Base-by-base conservation (phyloP, 805 yeast genomes). In the Candida vartiovaarae region DNA sequence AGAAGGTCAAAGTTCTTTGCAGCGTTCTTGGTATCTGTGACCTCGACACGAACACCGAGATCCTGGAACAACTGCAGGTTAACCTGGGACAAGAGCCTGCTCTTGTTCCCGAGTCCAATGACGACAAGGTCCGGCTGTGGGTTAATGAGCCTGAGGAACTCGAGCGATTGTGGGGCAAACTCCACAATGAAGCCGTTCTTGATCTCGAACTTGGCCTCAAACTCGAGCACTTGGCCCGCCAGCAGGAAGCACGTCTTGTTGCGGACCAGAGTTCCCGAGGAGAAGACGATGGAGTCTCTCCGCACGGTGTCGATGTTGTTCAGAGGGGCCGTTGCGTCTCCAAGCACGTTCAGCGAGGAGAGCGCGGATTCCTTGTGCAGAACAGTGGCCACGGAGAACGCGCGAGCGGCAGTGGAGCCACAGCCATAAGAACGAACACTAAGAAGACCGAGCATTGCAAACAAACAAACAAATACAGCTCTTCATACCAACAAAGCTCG, bases 61-160 rank as follows among this genome's bases (percentile, higher is more conserved):
- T 66, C 60, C 26, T 72, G 70, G 45, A 86, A 69, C 46, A 58
- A 62, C 34, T 63, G 60, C 39, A 74, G 66, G 40, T 82, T 80
- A 8, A 59, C 50, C n/a, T 78, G 80, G 32, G 80, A 74, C 50
- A 86, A 65, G 60, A 84, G 70, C 38, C 93, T 68, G 3, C 84
- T 72, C 46, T 73, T 69, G 45, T 68, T 66, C 0, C 95, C 95
- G 25, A 84, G 64, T 1, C 95, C 95, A 15, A 85, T 63, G 6
- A 84, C 80, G 39, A 84, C 53, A 37, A 86, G 67, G 55, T 86
- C 95, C 0, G 95, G 95, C 55, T 80, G 79, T 4, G 95, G 95
- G 58, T 80, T 78, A 1, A 82, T 60, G 6, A 78, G 64, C 20
- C 69, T 71, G 44, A 82, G 70, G 4, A 82, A 57, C 10, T 68